Evolutionary conservation across 2,329 filamentous ascomycete species (phyloP).

Genomic region (Penicillium sp.): DNA sequence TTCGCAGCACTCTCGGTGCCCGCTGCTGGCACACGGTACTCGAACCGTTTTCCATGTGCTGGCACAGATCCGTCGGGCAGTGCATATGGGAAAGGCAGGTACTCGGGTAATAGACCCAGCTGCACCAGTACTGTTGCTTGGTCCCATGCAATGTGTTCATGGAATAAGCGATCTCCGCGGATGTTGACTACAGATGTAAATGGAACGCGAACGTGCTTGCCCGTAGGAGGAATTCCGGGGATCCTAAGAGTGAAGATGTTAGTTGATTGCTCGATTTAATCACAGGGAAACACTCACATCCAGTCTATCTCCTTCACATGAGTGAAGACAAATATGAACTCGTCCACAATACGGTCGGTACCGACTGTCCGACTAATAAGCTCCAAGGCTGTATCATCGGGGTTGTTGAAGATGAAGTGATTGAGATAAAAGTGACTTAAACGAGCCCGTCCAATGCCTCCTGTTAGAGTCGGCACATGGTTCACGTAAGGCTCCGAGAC

Average conservation of each 20-base stretch:
- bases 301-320: slow-evolving; percentile 58
- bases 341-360: slow-evolving; percentile 62
- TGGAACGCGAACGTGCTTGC: slow-evolving; percentile 49
- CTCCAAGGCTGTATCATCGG: slow-evolving; percentile 57
- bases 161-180: slow-evolving; percentile 58
- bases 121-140: slow-evolving; percentile 56
- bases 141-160: slow-evolving; percentile 66
- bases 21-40: slow-evolving; percentile 55
- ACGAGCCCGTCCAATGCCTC: slow-evolving; percentile 57
- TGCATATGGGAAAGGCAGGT: slow-evolving; percentile 54
- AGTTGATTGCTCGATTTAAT: background rate
- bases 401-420: slow-evolving; percentile 68
- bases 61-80: slow-evolving; percentile 36
- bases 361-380: slow-evolving; percentile 64
- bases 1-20: slow-evolving; percentile 49
- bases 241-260: slow-evolving; percentile 32
- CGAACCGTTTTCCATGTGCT: slow-evolving; percentile 39
- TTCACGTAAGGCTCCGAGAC: slow-evolving; percentile 71
- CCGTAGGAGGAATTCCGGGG: slow-evolving; percentile 53
- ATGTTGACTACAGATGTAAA: slow-evolving; percentile 59
- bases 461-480: slow-evolving; percentile 61
- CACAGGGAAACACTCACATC: slow-evolving; percentile 48
- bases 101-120: slow-evolving; percentile 56
- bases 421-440: slow-evolving; percentile 62
- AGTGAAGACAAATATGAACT: slow-evolving; percentile 59